Base-by-base conservation (phyloP, 2,329 filamentous ascomycete species). In the Pyrenochaeta sp. region DNA sequence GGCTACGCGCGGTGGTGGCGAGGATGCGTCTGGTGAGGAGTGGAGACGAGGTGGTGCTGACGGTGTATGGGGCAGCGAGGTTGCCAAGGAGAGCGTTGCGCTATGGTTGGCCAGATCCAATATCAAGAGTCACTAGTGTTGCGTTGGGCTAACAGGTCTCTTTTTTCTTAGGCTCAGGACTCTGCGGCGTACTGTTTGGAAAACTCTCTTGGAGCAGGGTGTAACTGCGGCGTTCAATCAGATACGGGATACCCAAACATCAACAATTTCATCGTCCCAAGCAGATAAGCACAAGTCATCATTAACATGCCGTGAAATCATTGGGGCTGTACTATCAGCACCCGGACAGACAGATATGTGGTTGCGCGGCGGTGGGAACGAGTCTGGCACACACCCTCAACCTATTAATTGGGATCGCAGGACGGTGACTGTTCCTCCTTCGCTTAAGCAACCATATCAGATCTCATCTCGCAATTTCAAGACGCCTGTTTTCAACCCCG, bases 41-140 rank as follows among this genome's bases (percentile, higher is more conserved):
- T 93, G 89, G 88, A 83, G 89, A 58, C 83, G 83, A 54, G 83
- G 84, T 35, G 87, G 87, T 4, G 67, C 77, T 14, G 81, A 83
- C n/a, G 81, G 87, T 35, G 83, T 87, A 27, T 90, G 87, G 87
- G 84, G 83, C 33, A 84, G 80, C 45, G 78, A 83, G 41, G 79
- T 85, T 51, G 87, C 87, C 3, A 82, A 79, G 62, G 86, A 88
- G 72, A 84, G 83, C 40, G 86, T 88, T 43, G 82, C 84, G 21
- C 78, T 88, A 59, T 85, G 84, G 81, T 77, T 88, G 64, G 82
- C 83, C 20, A 61, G 68, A 31, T 62, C 68, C 29, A 72, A 65
- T 35, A 69, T 71, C 44, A 73, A 73, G 52, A 59, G 61, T 4
- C 69, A 72, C 48, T 72, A 66, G 56, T 14, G 30, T 17, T 31